These are phyloP conservation scores for Balamuthia mandrillaris DNA, from an alignment of 208 protist species.

Conservation along the genomic window DNA sequence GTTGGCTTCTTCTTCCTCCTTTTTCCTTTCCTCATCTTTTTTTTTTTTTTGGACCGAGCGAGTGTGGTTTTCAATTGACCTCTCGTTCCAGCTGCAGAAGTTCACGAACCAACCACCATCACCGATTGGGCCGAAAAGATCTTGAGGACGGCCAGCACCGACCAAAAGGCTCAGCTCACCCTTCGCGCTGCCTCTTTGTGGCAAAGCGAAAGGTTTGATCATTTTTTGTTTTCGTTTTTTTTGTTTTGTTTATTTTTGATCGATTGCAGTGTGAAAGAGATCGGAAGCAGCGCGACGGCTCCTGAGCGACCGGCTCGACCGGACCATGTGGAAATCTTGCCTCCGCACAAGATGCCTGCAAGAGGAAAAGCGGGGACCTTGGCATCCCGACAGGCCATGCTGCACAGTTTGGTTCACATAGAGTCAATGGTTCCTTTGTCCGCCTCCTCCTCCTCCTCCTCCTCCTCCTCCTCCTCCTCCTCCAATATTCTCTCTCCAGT, in stretches of 20 bases:
- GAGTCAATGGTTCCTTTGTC: not conserved
- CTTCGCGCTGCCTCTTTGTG: not conserved
- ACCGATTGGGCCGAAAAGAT: not conserved
- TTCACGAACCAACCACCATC: conserved; percentile 17
- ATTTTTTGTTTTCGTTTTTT: not conserved
- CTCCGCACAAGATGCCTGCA: not conserved
- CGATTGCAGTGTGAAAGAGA: not conserved
- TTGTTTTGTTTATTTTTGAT: not conserved
- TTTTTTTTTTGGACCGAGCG: too few relatives aligned
- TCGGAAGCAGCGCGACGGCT: not conserved
- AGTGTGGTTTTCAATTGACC: too few relatives aligned
- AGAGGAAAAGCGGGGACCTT: conserved; percentile 17
- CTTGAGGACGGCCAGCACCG: not conserved
- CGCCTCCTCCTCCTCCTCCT: not conserved
- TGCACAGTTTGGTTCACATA: conserved; percentile 2
- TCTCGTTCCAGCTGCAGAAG: too few relatives aligned
- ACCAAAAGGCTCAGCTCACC: not conserved
- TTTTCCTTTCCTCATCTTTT: too few relatives aligned
- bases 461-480: too few relatives aligned
- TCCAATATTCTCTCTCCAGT: too few relatives aligned
- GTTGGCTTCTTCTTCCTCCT: too few relatives aligned
- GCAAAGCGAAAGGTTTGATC: not conserved
- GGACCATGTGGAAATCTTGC: not conserved
- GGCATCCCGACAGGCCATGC: conserved; percentile 1
- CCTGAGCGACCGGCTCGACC: conserved; percentile 4